phyloP scores from a whole-genome alignment of 2,329 filamentous ascomycete species.

The Fusarium clavum region DNA sequence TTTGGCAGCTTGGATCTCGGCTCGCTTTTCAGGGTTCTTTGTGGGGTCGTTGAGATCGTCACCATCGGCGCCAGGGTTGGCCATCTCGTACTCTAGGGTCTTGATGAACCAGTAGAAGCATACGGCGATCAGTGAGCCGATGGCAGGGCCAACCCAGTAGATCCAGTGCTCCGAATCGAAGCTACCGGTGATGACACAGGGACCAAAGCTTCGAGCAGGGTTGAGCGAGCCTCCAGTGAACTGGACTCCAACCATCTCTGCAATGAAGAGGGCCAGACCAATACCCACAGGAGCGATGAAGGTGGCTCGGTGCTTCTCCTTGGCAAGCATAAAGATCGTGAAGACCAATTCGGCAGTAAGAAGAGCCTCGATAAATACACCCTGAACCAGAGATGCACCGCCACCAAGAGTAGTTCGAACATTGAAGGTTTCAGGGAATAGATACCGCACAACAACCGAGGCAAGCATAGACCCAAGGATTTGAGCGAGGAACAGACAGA shows the following conservation, averaged over 20 bases:
- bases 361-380: conserved; percentile 63
- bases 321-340: conserved; percentile 64
- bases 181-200: conserved; percentile 56
- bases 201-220: conserved; percentile 60
- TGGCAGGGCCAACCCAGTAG: conserved; percentile 55
- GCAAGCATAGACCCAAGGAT: conserved; percentile 60
- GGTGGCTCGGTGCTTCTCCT: conserved; percentile 61
- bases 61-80: conserved; percentile 60
- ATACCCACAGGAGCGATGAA: conserved; percentile 63
- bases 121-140: conserved; percentile 52
- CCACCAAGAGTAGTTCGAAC: conserved; percentile 56
- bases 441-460: conserved; percentile 55
- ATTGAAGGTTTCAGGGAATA: conserved; percentile 59
- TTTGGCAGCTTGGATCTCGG: conserved; percentile 42
- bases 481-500: conserved; percentile 63
- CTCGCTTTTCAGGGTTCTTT: conserved; percentile 56
- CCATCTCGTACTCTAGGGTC: conserved; percentile 58
- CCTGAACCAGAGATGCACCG: conserved; percentile 56
- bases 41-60: conserved; percentile 58
- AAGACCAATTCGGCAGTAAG: conserved; percentile 61
- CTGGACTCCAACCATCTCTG: conserved; percentile 59
- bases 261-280: conserved; percentile 59
- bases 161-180: conserved; percentile 62
- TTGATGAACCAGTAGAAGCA: conserved; percentile 56
- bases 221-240: conserved; percentile 63